These are phyloP conservation scores for Monosporascus sp. DNA, from an alignment of 2,329 filamentous ascomycete genomes.

Conservation along the genomic window DNA sequence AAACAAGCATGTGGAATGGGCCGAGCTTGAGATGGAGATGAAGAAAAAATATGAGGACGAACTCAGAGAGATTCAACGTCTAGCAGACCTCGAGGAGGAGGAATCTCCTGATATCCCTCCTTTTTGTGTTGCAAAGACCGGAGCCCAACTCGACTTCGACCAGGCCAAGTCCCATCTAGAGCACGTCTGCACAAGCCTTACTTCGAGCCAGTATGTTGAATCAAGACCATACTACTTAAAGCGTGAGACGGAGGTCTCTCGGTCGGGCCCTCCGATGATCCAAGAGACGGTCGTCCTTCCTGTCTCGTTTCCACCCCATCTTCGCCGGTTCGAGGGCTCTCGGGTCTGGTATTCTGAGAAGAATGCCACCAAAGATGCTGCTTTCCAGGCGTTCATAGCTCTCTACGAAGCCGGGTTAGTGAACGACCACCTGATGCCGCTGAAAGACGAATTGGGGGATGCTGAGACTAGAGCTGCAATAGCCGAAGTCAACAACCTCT, in stretches of 20 bases:
- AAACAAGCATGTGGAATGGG: conserved; percentile 46
- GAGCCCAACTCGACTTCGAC: conserved; percentile 65
- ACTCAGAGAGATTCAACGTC: conserved; percentile 40
- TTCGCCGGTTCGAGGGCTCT: conserved; percentile 49
- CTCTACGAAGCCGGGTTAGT: conserved; percentile 68
- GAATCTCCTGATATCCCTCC: conserved; percentile 26
- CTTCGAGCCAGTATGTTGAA: conserved; percentile 55
- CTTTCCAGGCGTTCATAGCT: conserved; percentile 70
- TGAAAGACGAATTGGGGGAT: conserved; percentile 34
- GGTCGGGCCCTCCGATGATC: conserved; percentile 23
- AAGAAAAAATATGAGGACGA: conserved; percentile 63
- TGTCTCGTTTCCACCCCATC: conserved; percentile 55
- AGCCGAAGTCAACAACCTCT: conserved; percentile 29
- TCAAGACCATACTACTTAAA: conserved; percentile 63
- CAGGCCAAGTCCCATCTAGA: conserved; percentile 71
- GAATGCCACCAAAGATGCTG: conserved; percentile 72
- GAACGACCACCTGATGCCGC: conserved; percentile 72
- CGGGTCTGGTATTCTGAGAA: conserved; percentile 63
- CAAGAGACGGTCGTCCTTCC: conserved; percentile 66
- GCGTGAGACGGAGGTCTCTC: conserved; percentile 25
- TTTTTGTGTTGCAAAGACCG: conserved; percentile 35
- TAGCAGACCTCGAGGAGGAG: conserved; percentile 43
- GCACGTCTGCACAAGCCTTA: conserved; percentile 69
- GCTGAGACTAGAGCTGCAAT: conserved; percentile 32
- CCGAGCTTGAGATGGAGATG: conserved; percentile 66